Base-by-base conservation (phyloP, 345 rosid genomes). In the Citrus trifoliata region DNA sequence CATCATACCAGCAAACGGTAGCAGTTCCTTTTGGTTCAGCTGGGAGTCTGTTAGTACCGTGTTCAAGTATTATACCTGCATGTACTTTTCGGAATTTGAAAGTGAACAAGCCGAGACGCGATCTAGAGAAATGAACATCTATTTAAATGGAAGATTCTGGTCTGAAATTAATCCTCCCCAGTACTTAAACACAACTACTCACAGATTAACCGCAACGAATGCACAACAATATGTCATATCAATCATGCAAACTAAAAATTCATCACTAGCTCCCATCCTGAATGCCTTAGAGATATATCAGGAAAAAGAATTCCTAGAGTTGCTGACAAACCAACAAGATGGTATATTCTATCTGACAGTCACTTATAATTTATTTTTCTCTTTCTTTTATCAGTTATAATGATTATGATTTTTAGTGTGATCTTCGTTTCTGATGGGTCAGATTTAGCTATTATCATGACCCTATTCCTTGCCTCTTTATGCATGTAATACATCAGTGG, bases 11-110 rank as follows among this genome's bases (percentile, higher is more conserved):
- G 13, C 46, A 40, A 40, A 40, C 12, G 13, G 13, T 10, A 0
- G 1, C 12, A 40, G 0, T 8, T 38, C 13, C 1, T 40, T 42
- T 2, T 2, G 14, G 48, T 10, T 42, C 48, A 0, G 0, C 1
- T 42, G 48, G 48, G 4, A 2, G 14, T 10, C 48, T 42, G 48
- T 0, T 10, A 42, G 1, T 42, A 10, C 77, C 3, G 28, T n/a
- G 9, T 40, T 37, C 16, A 37, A 66, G 25, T 76, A 73, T 58
- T 82, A 67, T 10, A 62, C 46, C 3, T 79, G 69, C 65, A 19
- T 82, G 67, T 87, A 89, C 51, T 89, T 89, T 3, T 80, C 92
- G 0, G 89, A 86, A 70, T 56, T 85, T 5, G 70, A 55, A 42
- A 22, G 78, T 77, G 82, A 83, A 9, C 27, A 9, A 42, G 69